These are phyloP conservation scores for Ceratobasidium sp. DNA, from an alignment of 1,284 basidiomycete species.

Conservation along the genomic window DNA sequence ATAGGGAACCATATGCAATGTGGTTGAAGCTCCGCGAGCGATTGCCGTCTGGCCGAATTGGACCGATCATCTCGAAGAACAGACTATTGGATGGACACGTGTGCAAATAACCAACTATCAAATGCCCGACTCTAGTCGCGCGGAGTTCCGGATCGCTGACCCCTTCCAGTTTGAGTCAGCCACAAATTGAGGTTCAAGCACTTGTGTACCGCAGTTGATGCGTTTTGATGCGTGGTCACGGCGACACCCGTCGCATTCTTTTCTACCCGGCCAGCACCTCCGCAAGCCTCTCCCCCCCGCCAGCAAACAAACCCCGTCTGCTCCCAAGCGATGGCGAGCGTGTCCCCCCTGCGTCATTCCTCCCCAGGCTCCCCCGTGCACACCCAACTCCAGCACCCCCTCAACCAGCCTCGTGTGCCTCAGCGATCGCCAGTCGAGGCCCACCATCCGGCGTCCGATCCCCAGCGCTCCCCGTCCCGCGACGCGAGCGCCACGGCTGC, in stretches of 20 bases:
- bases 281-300: conserved; percentile 13
- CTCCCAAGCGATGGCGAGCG: conserved; percentile 18
- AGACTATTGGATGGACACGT: conserved; percentile 2
- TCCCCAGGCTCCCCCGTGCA: conserved; percentile 11
- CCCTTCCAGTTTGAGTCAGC: conserved; percentile 25
- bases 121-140: neutral
- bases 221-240: conserved; percentile 15
- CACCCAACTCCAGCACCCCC: conserved; percentile 18
- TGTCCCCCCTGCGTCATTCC: conserved; percentile 18
- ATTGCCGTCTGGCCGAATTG: conserved; percentile 29
- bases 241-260: conserved; percentile 4
- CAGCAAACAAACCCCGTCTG: conserved; percentile 25
- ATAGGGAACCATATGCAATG: neutral
- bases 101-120: conserved; percentile 17
- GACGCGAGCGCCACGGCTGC: conserved; percentile 14
- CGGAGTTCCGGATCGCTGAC: conserved; percentile 17
- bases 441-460: neutral
- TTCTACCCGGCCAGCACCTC: conserved; percentile 17
- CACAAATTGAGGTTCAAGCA: conserved; percentile 21
- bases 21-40: conserved; percentile 4
- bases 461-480: neutral
- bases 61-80: conserved; percentile 12
- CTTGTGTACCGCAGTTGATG: conserved; percentile 34
- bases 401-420: conserved; percentile 11
- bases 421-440: conserved; percentile 26